Evolutionary conservation across 1,284 basidiomycete species (phyloP).

Genomic region (Vanrija pseudolonga): DNA sequence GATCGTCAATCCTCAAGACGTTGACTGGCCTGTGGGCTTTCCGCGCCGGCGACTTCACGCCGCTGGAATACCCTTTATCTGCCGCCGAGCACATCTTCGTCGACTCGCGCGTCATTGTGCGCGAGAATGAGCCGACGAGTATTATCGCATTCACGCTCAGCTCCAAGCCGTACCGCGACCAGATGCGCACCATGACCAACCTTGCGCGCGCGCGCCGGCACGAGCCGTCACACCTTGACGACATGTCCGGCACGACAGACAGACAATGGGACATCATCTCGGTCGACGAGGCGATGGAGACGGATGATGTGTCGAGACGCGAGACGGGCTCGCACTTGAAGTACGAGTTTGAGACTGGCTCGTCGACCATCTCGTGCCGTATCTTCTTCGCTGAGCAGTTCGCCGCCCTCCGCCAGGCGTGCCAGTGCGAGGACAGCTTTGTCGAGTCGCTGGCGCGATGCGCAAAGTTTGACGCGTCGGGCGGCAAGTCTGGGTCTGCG

Average conservation of each 20-base stretch:
- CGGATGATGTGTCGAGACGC: slow-evolving; percentile 25
- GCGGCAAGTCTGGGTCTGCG: slow-evolving; percentile 94
- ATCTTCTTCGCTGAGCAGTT: slow-evolving; percentile 97
- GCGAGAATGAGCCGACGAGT: slow-evolving; percentile 96
- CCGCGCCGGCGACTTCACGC: slow-evolving; percentile 54
- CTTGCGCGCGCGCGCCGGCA: slow-evolving; percentile 6
- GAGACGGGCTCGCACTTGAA: slow-evolving; percentile 48
- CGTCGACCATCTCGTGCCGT: slow-evolving; percentile 91
- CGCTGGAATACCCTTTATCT: slow-evolving; percentile 56
- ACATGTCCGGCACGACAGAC: neutral
- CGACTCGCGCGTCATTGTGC: slow-evolving; percentile 90
- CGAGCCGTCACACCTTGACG: slow-evolving; percentile 14
- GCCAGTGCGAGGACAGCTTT: slow-evolving; percentile 89
- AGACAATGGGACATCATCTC: slow-evolving; percentile 74
- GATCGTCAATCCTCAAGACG: slow-evolving; percentile 78
- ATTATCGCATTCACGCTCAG: slow-evolving; percentile 94
- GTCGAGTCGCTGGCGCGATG: slow-evolving; percentile 91
- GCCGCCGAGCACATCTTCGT: slow-evolving; percentile 81
- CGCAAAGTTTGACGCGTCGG: slow-evolving; percentile 91
- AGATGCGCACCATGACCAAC: slow-evolving; percentile 64
- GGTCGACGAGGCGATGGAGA: slow-evolving; percentile 43
- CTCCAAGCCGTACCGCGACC: slow-evolving; percentile 84
- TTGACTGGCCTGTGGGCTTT: slow-evolving; percentile 77
- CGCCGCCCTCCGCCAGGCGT: slow-evolving; percentile 84
- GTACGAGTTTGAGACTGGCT: slow-evolving; percentile 77